A percentile compares a stretch with the other conserved stretches of the same genome.
Conservation (phyloP, 2,329 filamentous ascomycete species). For the Falciphora oryzae region DNA sequence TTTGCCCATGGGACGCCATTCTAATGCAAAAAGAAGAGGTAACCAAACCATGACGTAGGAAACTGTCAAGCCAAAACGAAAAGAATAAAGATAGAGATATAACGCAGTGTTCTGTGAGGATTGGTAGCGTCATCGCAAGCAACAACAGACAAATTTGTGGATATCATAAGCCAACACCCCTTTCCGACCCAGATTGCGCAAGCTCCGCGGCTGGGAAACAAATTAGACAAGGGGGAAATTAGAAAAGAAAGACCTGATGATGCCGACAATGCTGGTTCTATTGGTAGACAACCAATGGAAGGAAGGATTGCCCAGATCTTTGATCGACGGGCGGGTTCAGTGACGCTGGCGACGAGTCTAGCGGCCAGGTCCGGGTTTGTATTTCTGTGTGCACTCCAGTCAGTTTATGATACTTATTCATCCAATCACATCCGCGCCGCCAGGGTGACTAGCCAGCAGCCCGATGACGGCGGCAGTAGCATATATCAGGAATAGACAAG, state of each 20-base stretch:
- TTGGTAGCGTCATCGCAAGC: neutral
- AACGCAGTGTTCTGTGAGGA: neutral
- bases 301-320: neutral
- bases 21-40: neutral
- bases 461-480: too few relatives aligned
- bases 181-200: neutral
- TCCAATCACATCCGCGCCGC: too few relatives aligned
- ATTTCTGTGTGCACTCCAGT: constrained; percentile 16
- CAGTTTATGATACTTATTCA: neutral
- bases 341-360: neutral
- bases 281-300: neutral
- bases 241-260: neutral
- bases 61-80: neutral
- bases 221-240: neutral
- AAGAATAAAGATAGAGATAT: neutral
- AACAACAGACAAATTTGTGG: neutral
- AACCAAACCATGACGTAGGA: neutral
- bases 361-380: constrained; percentile 19
- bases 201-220: neutral
- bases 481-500: neutral
- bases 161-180: neutral
- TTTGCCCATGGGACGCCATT: neutral
- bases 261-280: neutral
- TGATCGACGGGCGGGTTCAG: neutral
- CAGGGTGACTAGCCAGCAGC: neutral